These are phyloP conservation scores for Argentina anserina DNA, from an alignment of 306 rosid species.

Conservation along the genomic window DNA sequence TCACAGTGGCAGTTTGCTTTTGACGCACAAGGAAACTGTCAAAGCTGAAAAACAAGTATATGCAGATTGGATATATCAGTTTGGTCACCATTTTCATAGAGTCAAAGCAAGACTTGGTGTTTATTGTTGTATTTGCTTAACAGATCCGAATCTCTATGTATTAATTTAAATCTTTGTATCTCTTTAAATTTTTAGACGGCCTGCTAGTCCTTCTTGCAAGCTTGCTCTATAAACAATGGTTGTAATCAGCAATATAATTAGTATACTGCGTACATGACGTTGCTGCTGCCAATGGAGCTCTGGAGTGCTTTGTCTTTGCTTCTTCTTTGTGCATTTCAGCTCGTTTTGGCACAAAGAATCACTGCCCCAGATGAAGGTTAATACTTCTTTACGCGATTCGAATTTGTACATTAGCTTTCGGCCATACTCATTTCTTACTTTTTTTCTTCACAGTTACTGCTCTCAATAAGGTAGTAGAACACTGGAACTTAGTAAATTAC, in stretches of 20 bases:
- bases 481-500: conserved; percentile 30
- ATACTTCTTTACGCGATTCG: neutral
- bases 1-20: conserved; percentile 10
- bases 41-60: conserved; percentile 3
- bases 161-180: neutral
- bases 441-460: conserved; percentile 25
- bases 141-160: neutral
- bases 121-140: conserved; percentile 15
- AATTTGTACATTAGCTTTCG: neutral
- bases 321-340: conserved; percentile 23
- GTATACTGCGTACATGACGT: neutral
- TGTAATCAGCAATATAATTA: neutral
- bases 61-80: neutral
- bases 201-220: neutral
- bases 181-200: conserved; percentile 20
- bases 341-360: conserved; percentile 21
- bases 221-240: neutral
- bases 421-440: neutral
- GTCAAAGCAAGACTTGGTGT: conserved; percentile 18
- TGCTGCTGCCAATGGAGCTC: conserved; percentile 24
- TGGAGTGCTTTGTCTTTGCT: conserved; percentile 12
- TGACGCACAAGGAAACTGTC: neutral
- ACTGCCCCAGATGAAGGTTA: conserved; percentile 37
- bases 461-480: conserved; percentile 25
- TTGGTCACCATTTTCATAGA: conserved; percentile 10